A percentile compares a stretch with the other conserved stretches of the same genome.
Evolutionary conservation across 108 stramenopile genomes (phyloP).

Genomic region (Stephanodiscus triporus): DNA sequence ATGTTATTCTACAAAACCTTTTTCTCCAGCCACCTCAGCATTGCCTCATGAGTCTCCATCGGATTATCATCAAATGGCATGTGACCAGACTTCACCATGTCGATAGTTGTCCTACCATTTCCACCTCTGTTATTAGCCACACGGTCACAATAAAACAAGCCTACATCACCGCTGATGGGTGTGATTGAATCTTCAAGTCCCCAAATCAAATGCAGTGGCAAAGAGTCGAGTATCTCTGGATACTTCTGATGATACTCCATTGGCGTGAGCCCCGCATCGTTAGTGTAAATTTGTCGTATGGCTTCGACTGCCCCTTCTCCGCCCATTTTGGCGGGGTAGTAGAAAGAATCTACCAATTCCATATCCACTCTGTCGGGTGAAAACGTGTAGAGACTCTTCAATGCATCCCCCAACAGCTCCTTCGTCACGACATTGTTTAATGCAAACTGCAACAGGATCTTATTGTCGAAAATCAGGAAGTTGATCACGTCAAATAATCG

Average conservation of each 20-base stretch:
- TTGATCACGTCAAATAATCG: slow-evolving; percentile 55
- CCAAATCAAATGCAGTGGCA: slow-evolving; percentile 73
- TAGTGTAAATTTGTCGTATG: slow-evolving; percentile 67
- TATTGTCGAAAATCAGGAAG: slow-evolving; percentile 57
- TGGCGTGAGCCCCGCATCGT: slow-evolving; percentile 65
- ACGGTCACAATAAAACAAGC: slow-evolving; percentile 58
- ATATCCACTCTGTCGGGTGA: slow-evolving; percentile 54
- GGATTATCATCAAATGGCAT: slow-evolving; percentile 72
- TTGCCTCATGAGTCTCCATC: slow-evolving; percentile 41
- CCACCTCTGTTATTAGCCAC: slow-evolving; percentile 50
- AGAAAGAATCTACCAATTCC: slow-evolving; percentile 69
- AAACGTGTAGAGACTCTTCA: slow-evolving; percentile 42
- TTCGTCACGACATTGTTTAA: slow-evolving; percentile 59
- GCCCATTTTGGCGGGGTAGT: slow-evolving; percentile 51
- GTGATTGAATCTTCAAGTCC: slow-evolving; percentile 59
- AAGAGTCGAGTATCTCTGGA: slow-evolving; percentile 22
- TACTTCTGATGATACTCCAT: slow-evolving; percentile 62
- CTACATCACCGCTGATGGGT: slow-evolving; percentile 58
- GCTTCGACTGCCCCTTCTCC: slow-evolving; percentile 56
- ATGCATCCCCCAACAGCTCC: slow-evolving; percentile 53
- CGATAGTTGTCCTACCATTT: slow-evolving; percentile 35
- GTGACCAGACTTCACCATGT: slow-evolving; percentile 58
- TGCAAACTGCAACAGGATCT: slow-evolving; percentile 46
- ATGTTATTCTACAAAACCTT: slow-evolving; percentile 16
- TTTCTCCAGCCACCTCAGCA: slow-evolving; percentile 60